Conservation (phyloP, 306 rosid species). For the Ormosia semicastrata region DNA sequence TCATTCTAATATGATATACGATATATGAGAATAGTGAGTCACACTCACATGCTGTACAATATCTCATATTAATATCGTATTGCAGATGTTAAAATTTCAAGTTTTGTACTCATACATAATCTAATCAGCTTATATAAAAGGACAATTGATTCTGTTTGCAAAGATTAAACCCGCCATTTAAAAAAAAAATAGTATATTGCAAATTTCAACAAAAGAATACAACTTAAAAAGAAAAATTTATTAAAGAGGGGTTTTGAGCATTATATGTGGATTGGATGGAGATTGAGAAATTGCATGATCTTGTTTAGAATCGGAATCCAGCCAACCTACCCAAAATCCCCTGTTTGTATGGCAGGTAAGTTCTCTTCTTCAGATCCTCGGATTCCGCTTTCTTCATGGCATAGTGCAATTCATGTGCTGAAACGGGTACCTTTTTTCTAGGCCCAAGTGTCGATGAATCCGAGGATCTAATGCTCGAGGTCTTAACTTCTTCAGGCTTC, state of each 20-base stretch:
- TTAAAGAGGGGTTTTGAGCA: background rate
- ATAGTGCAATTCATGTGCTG: slow-evolving; percentile 75
- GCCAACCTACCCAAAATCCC: slow-evolving; percentile 77
- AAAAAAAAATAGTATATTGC: background rate
- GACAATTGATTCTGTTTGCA: background rate
- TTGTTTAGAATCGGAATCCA: slow-evolving; percentile 56
- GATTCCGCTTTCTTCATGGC: slow-evolving; percentile 71
- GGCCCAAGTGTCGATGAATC: slow-evolving; percentile 28
- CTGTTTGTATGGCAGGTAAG: slow-evolving; percentile 84
- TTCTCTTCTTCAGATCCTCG: slow-evolving; percentile 74
- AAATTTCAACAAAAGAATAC: background rate
- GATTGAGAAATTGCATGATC: background rate
- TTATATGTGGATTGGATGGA: background rate
- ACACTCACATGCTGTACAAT: too few species aligned
- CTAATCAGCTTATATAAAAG: background rate
- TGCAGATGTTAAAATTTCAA: too few species aligned
- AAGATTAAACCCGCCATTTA: background rate
- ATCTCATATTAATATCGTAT: too few species aligned
- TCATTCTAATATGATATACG: too few species aligned
- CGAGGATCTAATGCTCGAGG: slow-evolving; percentile 49
- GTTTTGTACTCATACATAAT: too few species aligned
- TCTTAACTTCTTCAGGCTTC: slow-evolving; percentile 53
- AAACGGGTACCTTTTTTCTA: slow-evolving; percentile 44
- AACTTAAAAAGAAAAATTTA: background rate
- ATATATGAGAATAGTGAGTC: too few species aligned